Evolutionary conservation across 2,329 filamentous ascomycete species (phyloP), one percentile per base, ranked within the genome.

Genomic region (Delphinella strobiligena): DNA sequence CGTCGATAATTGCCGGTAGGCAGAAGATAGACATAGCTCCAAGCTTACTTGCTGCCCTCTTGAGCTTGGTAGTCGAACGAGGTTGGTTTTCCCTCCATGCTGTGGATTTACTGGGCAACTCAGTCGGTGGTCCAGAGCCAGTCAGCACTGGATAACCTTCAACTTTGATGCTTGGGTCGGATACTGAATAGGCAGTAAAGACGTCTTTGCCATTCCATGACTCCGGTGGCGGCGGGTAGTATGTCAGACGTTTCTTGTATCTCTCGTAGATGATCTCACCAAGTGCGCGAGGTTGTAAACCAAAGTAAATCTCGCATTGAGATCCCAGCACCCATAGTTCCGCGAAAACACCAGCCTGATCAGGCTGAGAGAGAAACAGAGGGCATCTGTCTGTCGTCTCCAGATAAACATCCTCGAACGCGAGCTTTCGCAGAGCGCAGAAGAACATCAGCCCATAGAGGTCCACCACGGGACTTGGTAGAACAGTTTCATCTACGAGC

Each of bases 241-340:
- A 22, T 3, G 40, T 32, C 9, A 45, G 36, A 19, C 45, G 43
- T 7, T 41, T 16, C 17, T 39, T 34, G 18, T 45, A 47, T 12
- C 30, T 36, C 9, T 45, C 41, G 31, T 43, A 47, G 14, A 37
- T 47, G 22, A 47, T 37, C 11, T 43, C 43, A 17, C 45, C 45
- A n/a, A 47, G 30, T 7, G 43, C 32, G n/a, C 45, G 34, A 4
- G 45, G 45, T 8, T 39, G 36, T 36, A 78, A 66, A 43, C 74
- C 74, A 42, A 79, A 76, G 49, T 78, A 79, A 1, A 69, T 64
- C 44, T 78, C 73, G 49, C 75, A 80, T 39, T 74, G 70, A 3
- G 75, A 78, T 1, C 75, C 75, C 2, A 78, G 60, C 0, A 74
- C 75, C 55, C 76, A 79, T 0, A 76, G 67, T 51, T 79, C 75